phyloP scores from a whole-genome alignment of 2,329 filamentous ascomycete genomes.

The Xylaria sp. region DNA sequence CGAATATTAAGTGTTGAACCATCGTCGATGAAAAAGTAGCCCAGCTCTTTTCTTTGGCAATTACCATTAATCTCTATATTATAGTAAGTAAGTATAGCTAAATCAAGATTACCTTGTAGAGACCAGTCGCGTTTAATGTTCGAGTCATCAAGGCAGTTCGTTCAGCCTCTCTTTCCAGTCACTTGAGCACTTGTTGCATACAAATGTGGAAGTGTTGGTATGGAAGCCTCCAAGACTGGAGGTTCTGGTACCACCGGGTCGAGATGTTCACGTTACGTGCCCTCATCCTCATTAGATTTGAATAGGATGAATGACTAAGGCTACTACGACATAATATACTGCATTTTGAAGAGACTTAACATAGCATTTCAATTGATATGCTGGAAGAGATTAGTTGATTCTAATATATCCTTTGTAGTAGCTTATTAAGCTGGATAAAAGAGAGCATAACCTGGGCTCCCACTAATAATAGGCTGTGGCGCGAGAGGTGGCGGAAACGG shows the following conservation, averaged over 20 bases:
- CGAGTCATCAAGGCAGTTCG: too few relatives aligned
- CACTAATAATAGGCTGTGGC: constrained; percentile 14
- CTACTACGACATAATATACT: constrained; percentile 8
- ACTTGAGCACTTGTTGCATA: too few relatives aligned
- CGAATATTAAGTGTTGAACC: too few relatives aligned
- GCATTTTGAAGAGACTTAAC: constrained; percentile 14
- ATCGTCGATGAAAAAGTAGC: too few relatives aligned
- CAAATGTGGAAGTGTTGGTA: too few relatives aligned
- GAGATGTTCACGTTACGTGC: constrained; percentile 4
- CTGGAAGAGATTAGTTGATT: constrained; percentile 12
- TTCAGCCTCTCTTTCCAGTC: too few relatives aligned
- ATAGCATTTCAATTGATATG: constrained; percentile 14
- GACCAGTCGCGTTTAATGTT: too few relatives aligned
- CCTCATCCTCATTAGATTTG: constrained; percentile 8
- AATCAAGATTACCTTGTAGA: too few relatives aligned
- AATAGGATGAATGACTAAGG: constrained; percentile 8
- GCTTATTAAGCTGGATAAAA: constrained; percentile 11
- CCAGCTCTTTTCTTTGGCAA: too few relatives aligned
- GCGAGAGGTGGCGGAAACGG: constrained; percentile 12
- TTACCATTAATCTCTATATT: too few relatives aligned
- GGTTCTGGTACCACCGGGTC: not conserved
- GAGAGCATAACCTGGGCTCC: constrained; percentile 8
- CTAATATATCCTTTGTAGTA: constrained; percentile 14
- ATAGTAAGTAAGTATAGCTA: too few relatives aligned
- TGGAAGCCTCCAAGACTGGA: too few relatives aligned